These are phyloP conservation scores for Nakaseomyces glabratus DNA, from an alignment of 1,139 yeast genomes.

Conservation along the genomic window DNA sequence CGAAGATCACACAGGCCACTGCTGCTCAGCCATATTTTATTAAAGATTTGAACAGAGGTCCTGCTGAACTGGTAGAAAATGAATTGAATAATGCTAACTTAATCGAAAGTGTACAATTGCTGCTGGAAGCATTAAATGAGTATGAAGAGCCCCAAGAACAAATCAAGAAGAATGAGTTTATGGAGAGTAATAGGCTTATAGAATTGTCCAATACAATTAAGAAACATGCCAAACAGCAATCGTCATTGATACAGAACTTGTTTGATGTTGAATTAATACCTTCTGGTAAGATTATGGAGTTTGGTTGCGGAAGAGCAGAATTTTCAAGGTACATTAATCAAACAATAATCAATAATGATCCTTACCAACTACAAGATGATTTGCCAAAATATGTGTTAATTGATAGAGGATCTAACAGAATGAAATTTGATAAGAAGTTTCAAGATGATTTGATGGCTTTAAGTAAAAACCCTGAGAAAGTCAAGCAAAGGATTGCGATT, in stretches of 20 bases:
- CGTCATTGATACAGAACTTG: conserved; percentile 69
- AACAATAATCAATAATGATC: conserved; percentile 11
- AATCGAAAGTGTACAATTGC: neutral
- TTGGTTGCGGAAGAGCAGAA: conserved; percentile 90
- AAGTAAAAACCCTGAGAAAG: conserved; percentile 7
- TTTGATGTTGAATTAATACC: conserved; percentile 37
- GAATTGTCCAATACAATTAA: conserved; percentile 43
- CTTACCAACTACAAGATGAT: neutral
- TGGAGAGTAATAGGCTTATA: conserved; percentile 29
- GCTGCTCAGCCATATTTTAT: conserved; percentile 24
- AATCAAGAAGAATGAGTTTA: conserved; percentile 23
- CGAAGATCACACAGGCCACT: conserved; percentile 36
- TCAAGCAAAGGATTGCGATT: conserved; percentile 4
- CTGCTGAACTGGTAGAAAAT: conserved; percentile 20
- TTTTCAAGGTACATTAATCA: conserved; percentile 54
- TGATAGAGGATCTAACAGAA: conserved; percentile 69
- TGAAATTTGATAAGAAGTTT: conserved; percentile 71
- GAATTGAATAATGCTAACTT: conserved; percentile 8
- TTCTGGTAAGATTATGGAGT: conserved; percentile 49
- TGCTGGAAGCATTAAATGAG: conserved; percentile 14
- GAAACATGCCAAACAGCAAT: conserved; percentile 77
- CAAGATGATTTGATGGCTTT: conserved; percentile 39
- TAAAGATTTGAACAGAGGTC: conserved; percentile 17
- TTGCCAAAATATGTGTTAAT: conserved; percentile 46
- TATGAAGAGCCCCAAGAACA: conserved; percentile 2